Base-by-base conservation (phyloP, 75 land plant species). In the Sequoia sempervirens region DNA sequence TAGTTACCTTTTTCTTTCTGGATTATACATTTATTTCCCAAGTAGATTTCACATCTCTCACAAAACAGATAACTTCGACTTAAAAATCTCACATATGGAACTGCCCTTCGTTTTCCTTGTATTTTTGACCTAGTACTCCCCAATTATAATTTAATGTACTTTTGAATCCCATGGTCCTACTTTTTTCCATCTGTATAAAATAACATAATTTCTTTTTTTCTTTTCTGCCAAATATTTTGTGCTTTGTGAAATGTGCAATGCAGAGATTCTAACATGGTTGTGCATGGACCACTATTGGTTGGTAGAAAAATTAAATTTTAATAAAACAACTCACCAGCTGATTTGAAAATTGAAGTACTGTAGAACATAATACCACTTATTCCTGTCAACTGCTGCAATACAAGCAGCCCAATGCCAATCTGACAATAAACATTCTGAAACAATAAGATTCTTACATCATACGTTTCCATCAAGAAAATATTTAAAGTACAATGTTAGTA, bases 341-440 rank as follows among this genome's bases (percentile, higher is more conserved):
- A 43, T 88, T 86, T 54, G 86, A 97, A 97, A 73, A 97, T 97
- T 78, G 88, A 89, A 56, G 90, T 91, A 12, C 94, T 88, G 86
- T 95, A 97, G 84, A 95, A 94, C 83, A 95, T 75, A 83, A 97
- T 86, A 15, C 91, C 99, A 86, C 96, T 95, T 52, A 95, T 91
- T 81, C 99, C 99, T 83, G 89, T 86, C 23, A 94, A 85, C 88
- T 97, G 99, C 83, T 97, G 99, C 80, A 97, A 84, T 1, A 93
- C 79, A 43, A 93, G 91, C 83, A 97, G 75, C 36, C 98, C 96
- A 82, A 95, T 92, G 76, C 96, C 98, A 83, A 96, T 83, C 99
- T 95, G 90, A 66, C 85, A 66, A 18, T 74, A 50, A 86, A 61
- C 7, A 73, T 78, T 78, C 46, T 20, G n/a, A 10, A 78, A 45